A percentile compares a stretch with the other conserved stretches of the same genome.
phyloP scores from a whole-genome alignment of 805 yeast genomes.

The Nakazawaea wickerhamii region DNA sequence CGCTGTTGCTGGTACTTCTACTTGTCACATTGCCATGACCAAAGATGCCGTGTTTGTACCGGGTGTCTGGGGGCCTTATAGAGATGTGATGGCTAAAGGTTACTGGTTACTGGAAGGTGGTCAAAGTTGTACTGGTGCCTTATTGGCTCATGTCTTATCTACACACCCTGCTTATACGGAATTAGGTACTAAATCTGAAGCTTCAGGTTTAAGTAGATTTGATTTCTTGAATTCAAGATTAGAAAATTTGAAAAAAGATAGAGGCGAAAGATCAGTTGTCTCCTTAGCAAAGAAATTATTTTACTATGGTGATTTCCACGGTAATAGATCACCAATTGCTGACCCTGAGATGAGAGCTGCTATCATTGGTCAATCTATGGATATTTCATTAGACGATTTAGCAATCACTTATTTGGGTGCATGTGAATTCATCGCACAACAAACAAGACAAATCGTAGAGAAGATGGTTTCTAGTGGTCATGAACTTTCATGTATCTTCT shows the following conservation, averaged over 20 bases:
- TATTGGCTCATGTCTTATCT: slow-evolving; percentile 79
- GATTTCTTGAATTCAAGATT: slow-evolving; percentile 76
- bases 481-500: slow-evolving; percentile 64
- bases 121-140: slow-evolving; percentile 96
- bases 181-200: slow-evolving; percentile 60
- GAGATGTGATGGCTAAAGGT: slow-evolving; percentile 85
- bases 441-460: slow-evolving; percentile 91
- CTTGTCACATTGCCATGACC: slow-evolving; percentile 90
- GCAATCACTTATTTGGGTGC: slow-evolving; percentile 88
- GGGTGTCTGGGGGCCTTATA: slow-evolving; percentile 99
- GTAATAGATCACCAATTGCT: slow-evolving; percentile 96
- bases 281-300: slow-evolving; percentile 79
- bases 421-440: slow-evolving; percentile 96
- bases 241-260: slow-evolving; percentile 56
- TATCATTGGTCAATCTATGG: slow-evolving; percentile 91
- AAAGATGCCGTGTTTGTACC: slow-evolving; percentile 81
- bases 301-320: slow-evolving; percentile 95
- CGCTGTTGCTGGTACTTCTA: slow-evolving; percentile 97
- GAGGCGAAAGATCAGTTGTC: slow-evolving; percentile 64
- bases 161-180: slow-evolving; percentile 86
- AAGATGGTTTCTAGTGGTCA: slow-evolving; percentile 82
- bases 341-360: slow-evolving; percentile 91
- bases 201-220: slow-evolving; percentile 67
- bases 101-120: slow-evolving; percentile 99
- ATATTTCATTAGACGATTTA: slow-evolving; percentile 73